Evolutionary conservation across 495 filamentous ascomycete species (phyloP).

Genomic region (Penicillium mononematosum): DNA sequence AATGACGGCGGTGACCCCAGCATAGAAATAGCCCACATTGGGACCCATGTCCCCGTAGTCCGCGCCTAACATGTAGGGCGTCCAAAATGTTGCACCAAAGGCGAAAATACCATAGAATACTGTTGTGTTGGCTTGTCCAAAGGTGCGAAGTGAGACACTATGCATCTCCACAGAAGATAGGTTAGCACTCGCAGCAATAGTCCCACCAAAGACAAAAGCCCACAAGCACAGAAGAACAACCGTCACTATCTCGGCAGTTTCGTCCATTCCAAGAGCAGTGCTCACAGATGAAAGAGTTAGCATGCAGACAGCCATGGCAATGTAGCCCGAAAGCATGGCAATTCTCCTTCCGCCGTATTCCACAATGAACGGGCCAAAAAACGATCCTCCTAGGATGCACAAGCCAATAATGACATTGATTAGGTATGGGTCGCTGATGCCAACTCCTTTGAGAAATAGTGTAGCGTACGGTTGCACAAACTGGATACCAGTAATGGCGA

Average conservation of each 20-base stretch:
- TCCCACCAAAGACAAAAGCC: slow-evolving; percentile 32
- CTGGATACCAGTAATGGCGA: slow-evolving; percentile 31
- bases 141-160: slow-evolving; percentile 33
- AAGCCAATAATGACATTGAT: slow-evolving; percentile 33
- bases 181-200: slow-evolving; percentile 23
- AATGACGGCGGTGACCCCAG: slow-evolving; percentile 25
- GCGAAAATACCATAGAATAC: slow-evolving; percentile 28
- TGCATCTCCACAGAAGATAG: slow-evolving; percentile 32
- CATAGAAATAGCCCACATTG: slow-evolving; percentile 35
- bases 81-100: slow-evolving; percentile 33
- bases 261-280: slow-evolving; percentile 15
- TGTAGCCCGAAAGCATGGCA: slow-evolving; percentile 26
- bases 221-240: slow-evolving; percentile 30
- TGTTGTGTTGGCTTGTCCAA: slow-evolving; percentile 30
- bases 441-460: slow-evolving; percentile 27
- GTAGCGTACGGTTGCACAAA: slow-evolving; percentile 33
- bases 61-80: slow-evolving; percentile 31
- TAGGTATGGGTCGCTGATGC: slow-evolving; percentile 29
- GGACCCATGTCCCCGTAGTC: slow-evolving; percentile 32
- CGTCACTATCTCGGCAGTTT: slow-evolving; percentile 19
- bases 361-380: slow-evolving; percentile 24
- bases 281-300: slow-evolving; percentile 28
- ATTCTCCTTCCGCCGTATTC: slow-evolving; percentile 32
- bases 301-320: slow-evolving; percentile 30
- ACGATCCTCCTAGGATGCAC: slow-evolving; percentile 29